A percentile compares a stretch with the other conserved stretches of the same genome.
Conservation (phyloP, 441 rosid genomes). For the Melastoma candidum region DNA sequence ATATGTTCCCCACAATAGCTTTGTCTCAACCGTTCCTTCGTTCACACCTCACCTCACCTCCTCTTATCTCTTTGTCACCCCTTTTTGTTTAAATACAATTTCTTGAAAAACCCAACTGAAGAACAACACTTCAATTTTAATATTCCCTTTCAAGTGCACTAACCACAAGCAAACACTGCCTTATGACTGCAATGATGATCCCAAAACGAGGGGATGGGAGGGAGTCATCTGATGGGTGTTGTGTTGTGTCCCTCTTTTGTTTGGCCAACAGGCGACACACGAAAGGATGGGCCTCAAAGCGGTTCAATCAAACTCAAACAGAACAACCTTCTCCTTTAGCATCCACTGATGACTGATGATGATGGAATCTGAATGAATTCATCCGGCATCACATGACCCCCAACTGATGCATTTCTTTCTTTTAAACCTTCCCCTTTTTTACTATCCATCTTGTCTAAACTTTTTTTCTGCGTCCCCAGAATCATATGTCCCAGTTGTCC, state of each 20-base stretch:
- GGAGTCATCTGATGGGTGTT: slow-evolving; percentile 5
- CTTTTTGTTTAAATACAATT: neutral
- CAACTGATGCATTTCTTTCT: neutral
- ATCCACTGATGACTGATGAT: no score
- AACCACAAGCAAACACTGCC: slow-evolving; percentile 1
- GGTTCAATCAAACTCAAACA: slow-evolving; percentile 35
- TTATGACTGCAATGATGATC: slow-evolving; percentile 44
- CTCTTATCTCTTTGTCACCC: slow-evolving; percentile 18
- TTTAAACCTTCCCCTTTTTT: slow-evolving; percentile 11
- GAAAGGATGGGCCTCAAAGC: slow-evolving; percentile 72
- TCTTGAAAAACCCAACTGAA: slow-evolving; percentile 12
- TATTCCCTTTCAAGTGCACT: slow-evolving; percentile 7
- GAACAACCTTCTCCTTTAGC: slow-evolving; percentile 7
- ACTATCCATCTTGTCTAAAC: slow-evolving; percentile 31
- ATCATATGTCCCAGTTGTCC: slow-evolving; percentile 12
- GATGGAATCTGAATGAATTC: slow-evolving; percentile 2
- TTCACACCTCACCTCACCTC: neutral
- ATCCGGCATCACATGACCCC: neutral
- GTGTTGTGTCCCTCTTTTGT: slow-evolving; percentile 43
- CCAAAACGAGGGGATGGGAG: slow-evolving; percentile 18
- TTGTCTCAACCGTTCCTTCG: slow-evolving; percentile 34
- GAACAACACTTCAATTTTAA: slow-evolving; percentile 10
- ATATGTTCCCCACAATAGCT: slow-evolving; percentile 85
- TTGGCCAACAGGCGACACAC: slow-evolving; percentile 35
- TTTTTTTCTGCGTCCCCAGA: slow-evolving; percentile 5